Conservation (phyloP, 192 early-diverging fungal species). For the Paraglomus brasilianum region DNA sequence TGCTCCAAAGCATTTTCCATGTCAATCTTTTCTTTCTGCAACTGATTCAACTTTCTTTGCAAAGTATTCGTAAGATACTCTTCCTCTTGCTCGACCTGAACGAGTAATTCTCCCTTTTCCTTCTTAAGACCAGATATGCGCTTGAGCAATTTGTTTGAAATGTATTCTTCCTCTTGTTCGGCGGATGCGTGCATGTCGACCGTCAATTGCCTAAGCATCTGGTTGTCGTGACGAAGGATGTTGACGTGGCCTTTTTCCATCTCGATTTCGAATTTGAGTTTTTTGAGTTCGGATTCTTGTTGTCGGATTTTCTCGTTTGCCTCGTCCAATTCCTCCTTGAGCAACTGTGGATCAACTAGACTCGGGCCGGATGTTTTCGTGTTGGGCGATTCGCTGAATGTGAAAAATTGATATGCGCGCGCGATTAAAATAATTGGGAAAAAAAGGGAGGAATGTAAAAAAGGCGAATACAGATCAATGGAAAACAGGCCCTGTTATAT, state of each 20-base stretch:
- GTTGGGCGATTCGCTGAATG: background rate
- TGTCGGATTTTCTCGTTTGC: constrained; percentile 40
- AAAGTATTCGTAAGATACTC: constrained; percentile 78
- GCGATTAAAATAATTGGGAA: background rate
- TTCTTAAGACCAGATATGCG: constrained; percentile 72
- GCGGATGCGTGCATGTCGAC: constrained; percentile 58
- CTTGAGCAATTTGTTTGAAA: constrained; percentile 73
- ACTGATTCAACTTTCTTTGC: constrained; percentile 68
- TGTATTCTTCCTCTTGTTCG: constrained; percentile 73
- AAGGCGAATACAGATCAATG: background rate
- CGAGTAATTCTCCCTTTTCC: constrained; percentile 73
- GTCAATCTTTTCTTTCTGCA: constrained; percentile 88
- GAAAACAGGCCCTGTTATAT: too few species aligned
- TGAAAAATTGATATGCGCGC: background rate
- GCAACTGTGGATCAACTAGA: constrained; percentile 25
- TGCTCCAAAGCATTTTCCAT: constrained; percentile 89
- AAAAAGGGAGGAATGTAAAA: background rate
- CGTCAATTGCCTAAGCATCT: constrained; percentile 54
- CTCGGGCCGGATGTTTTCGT: constrained; percentile 21
- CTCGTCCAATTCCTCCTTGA: constrained; percentile 32
- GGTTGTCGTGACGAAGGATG: constrained; percentile 59
- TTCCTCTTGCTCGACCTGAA: constrained; percentile 80
- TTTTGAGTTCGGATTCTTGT: constrained; percentile 46
- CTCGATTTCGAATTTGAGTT: constrained; percentile 70
- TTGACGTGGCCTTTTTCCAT: constrained; percentile 61